Evolutionary conservation across 148 eudicot genomes (phyloP), one percentile per base, ranked within the genome.

Genomic region (Amaranthus hypochondriacus): DNA sequence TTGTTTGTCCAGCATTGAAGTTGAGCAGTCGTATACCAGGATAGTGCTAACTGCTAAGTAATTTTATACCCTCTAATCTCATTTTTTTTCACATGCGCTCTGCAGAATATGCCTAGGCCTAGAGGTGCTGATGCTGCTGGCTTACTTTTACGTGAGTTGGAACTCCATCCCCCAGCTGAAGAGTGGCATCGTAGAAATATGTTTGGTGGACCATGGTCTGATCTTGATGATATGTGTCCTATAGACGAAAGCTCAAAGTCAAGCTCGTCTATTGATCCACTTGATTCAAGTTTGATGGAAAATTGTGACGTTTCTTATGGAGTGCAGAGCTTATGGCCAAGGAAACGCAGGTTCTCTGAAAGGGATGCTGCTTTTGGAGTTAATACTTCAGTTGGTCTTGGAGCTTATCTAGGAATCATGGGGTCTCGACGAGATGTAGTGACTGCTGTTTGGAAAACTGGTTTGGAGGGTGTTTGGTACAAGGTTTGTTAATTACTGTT

Each of bases 91-190:
- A 44, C 48, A 68, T 57, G 9, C 58, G 80, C 70, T 46, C 14
- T 78, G 80, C 83, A 95, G 98, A 88, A 92, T 86, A 95, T 95
- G 97, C 98, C 98, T 48, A 86, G 98, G 76, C 98, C 98, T 75
- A 88, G 93, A 77, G 98, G 98, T 76, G 98, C 98, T n/a, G 98
- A 95, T 72, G 97, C 97, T 68, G 98, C 98, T 70, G 98, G 97
- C 43, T 76, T 95, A 70, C 83, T 95, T 70, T 88, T 95, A 57
- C 90, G 98, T 14, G 98, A 95, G 83, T 82, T 95, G 71, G 98
- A 95, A 78, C 97, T 95, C 80, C 98, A 95, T 79, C 98, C 98
- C 58, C 97, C 98, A 48, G 97, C 98, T 68, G 98, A 95, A 85
- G 98, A 95, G 84, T 95, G 98, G 98, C 98, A 95, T 82, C 83